Evolutionary conservation across 805 yeast species (phyloP).

Genomic region (Pichia nakasei): DNA sequence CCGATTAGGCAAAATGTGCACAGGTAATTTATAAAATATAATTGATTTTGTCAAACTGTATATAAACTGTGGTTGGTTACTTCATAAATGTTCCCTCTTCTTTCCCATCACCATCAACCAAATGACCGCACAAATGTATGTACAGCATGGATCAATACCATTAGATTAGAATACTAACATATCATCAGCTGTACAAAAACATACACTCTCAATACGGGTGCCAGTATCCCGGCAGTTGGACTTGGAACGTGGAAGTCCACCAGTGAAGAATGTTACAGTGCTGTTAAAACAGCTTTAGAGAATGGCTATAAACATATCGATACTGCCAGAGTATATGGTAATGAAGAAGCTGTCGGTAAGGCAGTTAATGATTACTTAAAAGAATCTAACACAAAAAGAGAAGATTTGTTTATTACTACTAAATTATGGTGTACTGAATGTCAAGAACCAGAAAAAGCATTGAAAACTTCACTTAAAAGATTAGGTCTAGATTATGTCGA

Average conservation of each 20-base stretch:
- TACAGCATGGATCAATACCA: too few relatives aligned
- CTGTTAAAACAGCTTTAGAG: conserved; percentile 53
- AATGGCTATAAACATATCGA: conserved; percentile 72
- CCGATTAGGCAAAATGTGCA: too few relatives aligned
- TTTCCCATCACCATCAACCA: too few relatives aligned
- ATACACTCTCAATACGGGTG: conserved; percentile 8
- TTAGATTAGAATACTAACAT: neutral
- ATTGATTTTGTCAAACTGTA: too few relatives aligned
- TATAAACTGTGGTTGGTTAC: too few relatives aligned
- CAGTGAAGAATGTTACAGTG: conserved; percentile 38
- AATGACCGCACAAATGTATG: too few relatives aligned
- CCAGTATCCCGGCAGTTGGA: conserved; percentile 13
- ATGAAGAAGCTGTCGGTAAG: conserved; percentile 51
- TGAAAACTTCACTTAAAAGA: conserved; percentile 50
- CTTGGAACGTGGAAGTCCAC: conserved; percentile 15
- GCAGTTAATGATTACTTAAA: conserved; percentile 38
- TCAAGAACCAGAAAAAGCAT: conserved; percentile 39
- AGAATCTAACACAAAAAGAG: conserved; percentile 53
- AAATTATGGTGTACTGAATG: conserved; percentile 56
- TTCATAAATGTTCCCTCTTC: too few relatives aligned
- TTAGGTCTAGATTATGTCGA: conserved; percentile 72
- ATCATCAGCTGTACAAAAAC: neutral
- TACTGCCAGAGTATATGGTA: conserved; percentile 60
- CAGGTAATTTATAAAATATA: too few relatives aligned
- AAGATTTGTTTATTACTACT: conserved; percentile 61